phyloP scores from a whole-genome alignment of 2,329 filamentous ascomycete genomes.

The Huntiella bhutanensis region DNA sequence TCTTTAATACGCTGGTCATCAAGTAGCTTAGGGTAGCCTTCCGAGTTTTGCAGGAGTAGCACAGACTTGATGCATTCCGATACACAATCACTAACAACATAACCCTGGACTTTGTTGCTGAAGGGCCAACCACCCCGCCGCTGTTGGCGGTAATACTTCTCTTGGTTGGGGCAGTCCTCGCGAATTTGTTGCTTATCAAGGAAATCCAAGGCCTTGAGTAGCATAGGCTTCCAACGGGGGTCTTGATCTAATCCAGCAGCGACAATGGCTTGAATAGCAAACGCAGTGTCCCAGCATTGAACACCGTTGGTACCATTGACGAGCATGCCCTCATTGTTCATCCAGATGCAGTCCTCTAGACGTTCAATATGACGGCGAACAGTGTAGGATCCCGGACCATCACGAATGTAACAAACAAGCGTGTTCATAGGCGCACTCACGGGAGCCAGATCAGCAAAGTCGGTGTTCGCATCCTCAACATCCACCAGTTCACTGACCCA shows the following conservation, averaged over 20 bases:
- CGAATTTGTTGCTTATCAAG: slow-evolving; percentile 82
- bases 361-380: slow-evolving; percentile 64
- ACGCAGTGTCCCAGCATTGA: slow-evolving; percentile 90
- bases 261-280: slow-evolving; percentile 64
- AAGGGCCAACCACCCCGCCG: slow-evolving; percentile 94
- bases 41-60: slow-evolving; percentile 62
- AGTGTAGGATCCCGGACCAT: slow-evolving; percentile 55
- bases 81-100: slow-evolving; percentile 87
- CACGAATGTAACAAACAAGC: slow-evolving; percentile 65
- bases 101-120: slow-evolving; percentile 80
- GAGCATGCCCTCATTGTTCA: slow-evolving; percentile 82
- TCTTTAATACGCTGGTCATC: slow-evolving; percentile 65
- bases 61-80: slow-evolving; percentile 78
- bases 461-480: slow-evolving; percentile 85
- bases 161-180: slow-evolving; percentile 60
- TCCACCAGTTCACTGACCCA: slow-evolving; percentile 70
- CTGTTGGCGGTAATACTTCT: slow-evolving; percentile 69
- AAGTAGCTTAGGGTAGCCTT: slow-evolving; percentile 55
- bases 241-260: slow-evolving; percentile 64
- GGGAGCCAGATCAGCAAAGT: slow-evolving; percentile 68
- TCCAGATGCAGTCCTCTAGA: slow-evolving; percentile 73
- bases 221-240: slow-evolving; percentile 62
- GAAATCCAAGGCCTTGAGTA: slow-evolving; percentile 64
- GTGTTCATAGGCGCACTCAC: slow-evolving; percentile 85
- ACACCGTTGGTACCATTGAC: slow-evolving; percentile 97